Percentiles rank a stretch among this genome's conserved stretches.
These are phyloP conservation scores for Vanrija pseudolonga DNA, from an alignment of 1,284 basidiomycete species.

Conservation along the genomic window DNA sequence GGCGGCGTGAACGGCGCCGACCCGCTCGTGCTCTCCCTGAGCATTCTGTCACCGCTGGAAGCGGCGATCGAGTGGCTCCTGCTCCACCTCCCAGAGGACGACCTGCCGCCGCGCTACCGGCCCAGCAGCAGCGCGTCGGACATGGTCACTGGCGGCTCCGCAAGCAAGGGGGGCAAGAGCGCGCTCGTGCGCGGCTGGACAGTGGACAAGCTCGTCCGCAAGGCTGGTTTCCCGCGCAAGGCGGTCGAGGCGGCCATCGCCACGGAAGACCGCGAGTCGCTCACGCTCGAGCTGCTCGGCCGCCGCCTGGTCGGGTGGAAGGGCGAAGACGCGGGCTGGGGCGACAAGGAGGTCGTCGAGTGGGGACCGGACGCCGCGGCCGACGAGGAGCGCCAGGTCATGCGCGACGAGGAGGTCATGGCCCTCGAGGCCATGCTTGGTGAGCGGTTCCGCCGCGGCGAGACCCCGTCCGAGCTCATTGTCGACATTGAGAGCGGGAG, in stretches of 20 bases:
- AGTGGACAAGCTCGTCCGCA: constrained; percentile 73
- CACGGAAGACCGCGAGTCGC: constrained; percentile 35
- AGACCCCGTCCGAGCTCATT: constrained; percentile 51
- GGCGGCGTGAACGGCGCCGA: constrained; percentile 18
- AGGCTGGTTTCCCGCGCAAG: constrained; percentile 76
- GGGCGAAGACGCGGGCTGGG: constrained; percentile 49
- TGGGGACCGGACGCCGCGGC: constrained; percentile 54
- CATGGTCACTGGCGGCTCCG: constrained; percentile 57
- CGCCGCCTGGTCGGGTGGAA: constrained; percentile 48
- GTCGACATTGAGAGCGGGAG: constrained; percentile 56
- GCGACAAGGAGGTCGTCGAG: constrained; percentile 49
- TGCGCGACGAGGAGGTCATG: constrained; percentile 69
- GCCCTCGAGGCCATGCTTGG: constrained; percentile 57
- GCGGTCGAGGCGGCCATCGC: constrained; percentile 60
- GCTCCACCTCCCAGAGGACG: constrained; percentile 54
- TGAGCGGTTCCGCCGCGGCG: constrained; percentile 40
- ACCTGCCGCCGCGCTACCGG: constrained; percentile 61
- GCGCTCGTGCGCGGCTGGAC: constrained; percentile 75
- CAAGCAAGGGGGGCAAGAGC: constrained; percentile 52
- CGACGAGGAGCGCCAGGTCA: constrained; percentile 53
- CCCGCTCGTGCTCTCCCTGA: constrained; percentile 50
- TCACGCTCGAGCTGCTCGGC: constrained; percentile 47
- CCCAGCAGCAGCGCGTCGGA: constrained; percentile 62
- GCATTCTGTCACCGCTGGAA: constrained; percentile 55
- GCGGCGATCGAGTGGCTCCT: constrained; percentile 53